A percentile compares a stretch with the other conserved stretches of the same genome.
phyloP scores from a whole-genome alignment of 148 eudicot species.

The Gaultheria prostrata region DNA sequence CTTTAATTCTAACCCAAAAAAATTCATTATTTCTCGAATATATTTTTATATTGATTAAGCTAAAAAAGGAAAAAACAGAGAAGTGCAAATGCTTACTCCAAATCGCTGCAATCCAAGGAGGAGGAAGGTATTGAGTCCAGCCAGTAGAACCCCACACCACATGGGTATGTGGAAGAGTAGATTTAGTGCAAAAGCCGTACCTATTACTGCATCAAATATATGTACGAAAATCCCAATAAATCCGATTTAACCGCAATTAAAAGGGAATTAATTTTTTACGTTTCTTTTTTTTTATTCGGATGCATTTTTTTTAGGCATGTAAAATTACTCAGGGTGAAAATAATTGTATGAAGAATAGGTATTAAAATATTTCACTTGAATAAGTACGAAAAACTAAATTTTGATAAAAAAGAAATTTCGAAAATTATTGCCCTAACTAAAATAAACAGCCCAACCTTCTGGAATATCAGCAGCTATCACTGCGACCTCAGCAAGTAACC shows the following conservation, averaged over 20 bases:
- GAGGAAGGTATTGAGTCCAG: constrained; percentile 22
- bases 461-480: constrained; percentile 33
- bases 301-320: too few species aligned
- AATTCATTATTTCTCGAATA: too few species aligned
- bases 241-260: background rate
- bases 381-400: too few species aligned
- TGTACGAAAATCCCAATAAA: background rate
- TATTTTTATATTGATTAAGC: too few species aligned
- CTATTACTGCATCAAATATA: constrained; percentile 20
- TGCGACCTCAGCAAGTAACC: constrained; percentile 29
- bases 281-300: too few species aligned
- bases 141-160: constrained; percentile 25
- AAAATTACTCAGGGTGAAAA: too few species aligned
- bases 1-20: background rate
- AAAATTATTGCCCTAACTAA: background rate
- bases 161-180: constrained; percentile 25
- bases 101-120: constrained; percentile 26
- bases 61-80: too few species aligned
- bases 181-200: constrained; percentile 27
- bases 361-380: too few species aligned
- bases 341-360: too few species aligned
- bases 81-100: constrained; percentile 11
- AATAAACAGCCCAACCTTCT: constrained; percentile 16
- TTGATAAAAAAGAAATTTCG: too few species aligned
- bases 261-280: too few species aligned